Conservation (phyloP, 306 rosid species). For the Inga laurina region DNA sequence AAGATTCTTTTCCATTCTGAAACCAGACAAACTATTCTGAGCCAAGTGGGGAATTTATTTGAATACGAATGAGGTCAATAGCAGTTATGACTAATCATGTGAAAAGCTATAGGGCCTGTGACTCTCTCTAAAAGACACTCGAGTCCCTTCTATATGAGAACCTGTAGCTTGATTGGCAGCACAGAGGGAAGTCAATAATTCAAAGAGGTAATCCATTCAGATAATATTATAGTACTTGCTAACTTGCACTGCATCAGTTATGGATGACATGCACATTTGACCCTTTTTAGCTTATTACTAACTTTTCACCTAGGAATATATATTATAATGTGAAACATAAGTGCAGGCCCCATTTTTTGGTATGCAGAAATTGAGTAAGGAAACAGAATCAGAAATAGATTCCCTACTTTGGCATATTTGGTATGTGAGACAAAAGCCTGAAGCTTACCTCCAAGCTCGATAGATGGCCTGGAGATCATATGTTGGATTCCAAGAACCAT, state of each 20-base stretch:
- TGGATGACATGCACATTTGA: too few species aligned
- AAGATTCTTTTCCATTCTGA: conserved; percentile 15
- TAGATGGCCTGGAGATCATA: conserved; percentile 98
- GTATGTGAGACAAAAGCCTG: background rate
- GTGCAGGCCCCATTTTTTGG: too few species aligned
- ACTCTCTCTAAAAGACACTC: background rate
- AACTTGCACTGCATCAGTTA: too few species aligned
- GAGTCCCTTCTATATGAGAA: background rate
- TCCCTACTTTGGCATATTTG: too few species aligned
- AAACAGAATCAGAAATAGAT: too few species aligned
- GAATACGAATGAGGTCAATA: background rate
- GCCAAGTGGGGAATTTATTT: conserved; percentile 28
- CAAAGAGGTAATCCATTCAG: background rate
- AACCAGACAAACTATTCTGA: conserved; percentile 17
- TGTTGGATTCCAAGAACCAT: conserved; percentile 99
- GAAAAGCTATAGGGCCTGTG: background rate
- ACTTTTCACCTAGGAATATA: too few species aligned
- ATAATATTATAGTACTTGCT: background rate
- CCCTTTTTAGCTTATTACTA: too few species aligned
- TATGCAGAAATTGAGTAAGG: too few species aligned
- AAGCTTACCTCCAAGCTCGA: conserved; percentile 92
- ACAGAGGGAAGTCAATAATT: background rate
- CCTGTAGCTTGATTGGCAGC: background rate
- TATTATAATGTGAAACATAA: too few species aligned
- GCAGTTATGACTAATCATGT: background rate